Conservation (phyloP, 257 asterid species). For the Ilex asprella region DNA sequence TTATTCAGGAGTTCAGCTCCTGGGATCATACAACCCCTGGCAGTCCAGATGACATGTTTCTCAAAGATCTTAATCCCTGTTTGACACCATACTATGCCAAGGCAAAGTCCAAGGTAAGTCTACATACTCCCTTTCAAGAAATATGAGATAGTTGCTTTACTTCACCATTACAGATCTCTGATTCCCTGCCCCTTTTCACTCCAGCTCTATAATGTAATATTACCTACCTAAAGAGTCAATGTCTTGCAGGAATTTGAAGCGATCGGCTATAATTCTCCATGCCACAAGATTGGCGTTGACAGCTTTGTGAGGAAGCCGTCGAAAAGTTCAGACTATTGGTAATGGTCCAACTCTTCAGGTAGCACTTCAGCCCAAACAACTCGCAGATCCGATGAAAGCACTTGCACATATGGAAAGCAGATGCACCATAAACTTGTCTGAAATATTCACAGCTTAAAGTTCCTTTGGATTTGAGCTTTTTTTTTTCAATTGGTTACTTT, state of each 20-base stretch:
- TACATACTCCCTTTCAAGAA: neutral
- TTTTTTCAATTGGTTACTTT: neutral
- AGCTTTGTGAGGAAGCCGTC: slow-evolving; percentile 44
- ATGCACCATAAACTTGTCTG: slow-evolving; percentile 36
- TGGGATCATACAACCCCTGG: slow-evolving; percentile 59
- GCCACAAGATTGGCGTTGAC: slow-evolving; percentile 25
- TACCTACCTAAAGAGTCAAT: neutral
- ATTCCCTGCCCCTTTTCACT: neutral
- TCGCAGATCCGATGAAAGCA: slow-evolving; percentile 53
- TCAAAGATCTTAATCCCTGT: slow-evolving; percentile 90
- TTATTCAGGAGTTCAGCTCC: slow-evolving; percentile 57
- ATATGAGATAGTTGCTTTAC: neutral
- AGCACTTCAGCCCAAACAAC: slow-evolving; percentile 21
- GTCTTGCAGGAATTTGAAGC: slow-evolving; percentile 48
- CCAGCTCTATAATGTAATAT: neutral
- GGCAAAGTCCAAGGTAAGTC: slow-evolving; percentile 66
- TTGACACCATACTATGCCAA: slow-evolving; percentile 67
- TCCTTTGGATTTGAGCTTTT: slow-evolving; percentile 7
- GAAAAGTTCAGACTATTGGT: slow-evolving; percentile 57
- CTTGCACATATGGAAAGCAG: slow-evolving; percentile 35
- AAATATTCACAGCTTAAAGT: slow-evolving; percentile 7
- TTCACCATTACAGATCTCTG: neutral
- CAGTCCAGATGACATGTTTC: slow-evolving; percentile 80
- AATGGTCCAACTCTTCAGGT: slow-evolving; percentile 27
- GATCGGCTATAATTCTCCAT: slow-evolving; percentile 28